Evolutionary conservation across 1,139 yeast species (phyloP), one percentile per base, ranked within the genome.

Genomic region (Candida neerlandica): DNA sequence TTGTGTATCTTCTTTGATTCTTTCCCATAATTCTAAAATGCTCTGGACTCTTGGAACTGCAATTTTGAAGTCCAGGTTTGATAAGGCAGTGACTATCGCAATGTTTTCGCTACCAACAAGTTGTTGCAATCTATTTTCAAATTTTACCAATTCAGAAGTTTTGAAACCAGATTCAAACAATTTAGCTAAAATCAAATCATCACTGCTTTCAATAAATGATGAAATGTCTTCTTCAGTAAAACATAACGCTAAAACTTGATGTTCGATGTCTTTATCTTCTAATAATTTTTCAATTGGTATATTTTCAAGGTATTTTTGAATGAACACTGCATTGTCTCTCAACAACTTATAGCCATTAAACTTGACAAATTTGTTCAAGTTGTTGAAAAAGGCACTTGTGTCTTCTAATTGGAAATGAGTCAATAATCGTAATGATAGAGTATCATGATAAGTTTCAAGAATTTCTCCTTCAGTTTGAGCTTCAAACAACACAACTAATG

Each of bases 391-490:
- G n/a, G 23, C 5, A n/a, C 1, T 21, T 1, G 60, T 53, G 2
- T 45, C 43, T 2, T 44, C 43, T 1, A 67, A 49, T 6, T 58
- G 52, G 50, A 61, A 66, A 50, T 69, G 67, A n/a, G 77, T 61
- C 32, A 84, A 55, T 5, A 82, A 57, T 46, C 70, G 70, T 50
- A 86, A 63, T 53, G 77, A 75, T 32, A 82, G 66, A 0, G 84
- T 75, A 56, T 85, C 88, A 23, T 75, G 58, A 1, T 81, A 65
- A 0, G 66, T 74, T 51, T 81, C 78, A 46, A 78, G 78, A 15
- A 88, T 66, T 3, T 71, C 79, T 14, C 88, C 89, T 61, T 88
- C 95, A 3, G 85, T 74, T 39, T 69, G 70, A 21, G 76, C 68
- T 52, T 79, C 84, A 57, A 83, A 83, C 19, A 86, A 62, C 9